phyloP scores from a whole-genome alignment of 2,329 filamentous ascomycete genomes.

The Drechslerella stenobrocha region DNA sequence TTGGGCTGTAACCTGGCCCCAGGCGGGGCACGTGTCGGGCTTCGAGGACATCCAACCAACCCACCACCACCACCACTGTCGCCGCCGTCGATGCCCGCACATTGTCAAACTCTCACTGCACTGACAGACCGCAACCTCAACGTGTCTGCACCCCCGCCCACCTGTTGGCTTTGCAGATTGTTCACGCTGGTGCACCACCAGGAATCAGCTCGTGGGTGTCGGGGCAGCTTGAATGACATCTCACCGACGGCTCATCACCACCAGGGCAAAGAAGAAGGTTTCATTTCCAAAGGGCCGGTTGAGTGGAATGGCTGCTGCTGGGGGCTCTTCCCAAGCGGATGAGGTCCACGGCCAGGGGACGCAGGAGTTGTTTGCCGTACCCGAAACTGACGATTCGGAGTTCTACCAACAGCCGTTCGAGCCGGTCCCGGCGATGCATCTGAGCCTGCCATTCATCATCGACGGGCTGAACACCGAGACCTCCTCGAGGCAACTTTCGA shows the following conservation, averaged over 20 bases:
- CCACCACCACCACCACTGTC: no score
- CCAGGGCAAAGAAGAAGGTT: constrained; percentile 29
- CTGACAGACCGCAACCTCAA: no score
- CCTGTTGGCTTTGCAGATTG: no score
- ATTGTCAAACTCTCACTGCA: no score
- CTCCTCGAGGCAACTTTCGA: constrained; percentile 30
- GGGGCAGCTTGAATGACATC: constrained; percentile 18
- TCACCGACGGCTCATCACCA: constrained; percentile 13
- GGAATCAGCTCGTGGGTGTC: not conserved
- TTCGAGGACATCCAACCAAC: no score
- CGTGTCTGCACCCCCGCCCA: no score
- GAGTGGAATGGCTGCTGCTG: constrained; percentile 13
- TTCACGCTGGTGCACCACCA: not conserved
- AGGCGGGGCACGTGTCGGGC: no score
- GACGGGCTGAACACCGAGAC: constrained; percentile 42
- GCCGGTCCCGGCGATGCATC: constrained; percentile 30
- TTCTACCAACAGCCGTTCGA: constrained; percentile 4
- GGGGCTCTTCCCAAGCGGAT: not conserved
- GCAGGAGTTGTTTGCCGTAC: no score
- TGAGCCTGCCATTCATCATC: constrained; percentile 29
- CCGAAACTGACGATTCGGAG: not conserved
- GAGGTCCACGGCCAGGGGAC: not conserved
- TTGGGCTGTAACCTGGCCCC: no score
- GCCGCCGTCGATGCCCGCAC: no score
- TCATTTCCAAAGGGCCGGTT: constrained; percentile 20